Conservation (phyloP, 306 rosid genomes). For the Inga oerstediana region DNA sequence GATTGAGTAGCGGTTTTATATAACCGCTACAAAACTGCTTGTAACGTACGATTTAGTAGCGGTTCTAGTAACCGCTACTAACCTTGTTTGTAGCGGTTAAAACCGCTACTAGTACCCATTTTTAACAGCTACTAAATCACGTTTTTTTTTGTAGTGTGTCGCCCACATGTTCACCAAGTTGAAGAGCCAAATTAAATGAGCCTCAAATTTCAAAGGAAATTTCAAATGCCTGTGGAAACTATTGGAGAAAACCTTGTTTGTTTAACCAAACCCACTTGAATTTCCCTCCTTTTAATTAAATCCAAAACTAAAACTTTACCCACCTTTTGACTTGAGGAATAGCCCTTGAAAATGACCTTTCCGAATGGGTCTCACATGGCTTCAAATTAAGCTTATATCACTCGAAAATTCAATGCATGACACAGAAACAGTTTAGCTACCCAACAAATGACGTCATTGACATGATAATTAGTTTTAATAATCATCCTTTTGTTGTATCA, state of each 20-base stretch:
- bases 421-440: constrained; percentile 34
- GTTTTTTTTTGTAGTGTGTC: too few species aligned
- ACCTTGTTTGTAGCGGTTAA: too few species aligned
- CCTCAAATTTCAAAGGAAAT: constrained; percentile 37
- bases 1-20: too few species aligned
- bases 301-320: constrained; percentile 29
- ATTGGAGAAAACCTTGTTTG: neutral
- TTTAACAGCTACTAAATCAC: too few species aligned
- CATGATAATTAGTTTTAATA: constrained; percentile 18
- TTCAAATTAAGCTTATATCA: neutral
- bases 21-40: too few species aligned
- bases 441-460: constrained; percentile 26
- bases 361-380: constrained; percentile 20
- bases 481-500: neutral
- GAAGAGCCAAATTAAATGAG: neutral
- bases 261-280: constrained; percentile 37
- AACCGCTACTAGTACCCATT: too few species aligned
- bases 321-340: constrained; percentile 41
- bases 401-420: constrained; percentile 25
- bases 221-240: constrained; percentile 18
- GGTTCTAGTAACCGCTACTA: too few species aligned
- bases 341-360: constrained; percentile 34
- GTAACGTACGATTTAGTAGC: too few species aligned
- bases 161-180: constrained; percentile 21
- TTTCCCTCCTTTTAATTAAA: constrained; percentile 25